phyloP scores from a whole-genome alignment of 2,329 filamentous ascomycete species.

The Colletotrichum tamarilloi region DNA sequence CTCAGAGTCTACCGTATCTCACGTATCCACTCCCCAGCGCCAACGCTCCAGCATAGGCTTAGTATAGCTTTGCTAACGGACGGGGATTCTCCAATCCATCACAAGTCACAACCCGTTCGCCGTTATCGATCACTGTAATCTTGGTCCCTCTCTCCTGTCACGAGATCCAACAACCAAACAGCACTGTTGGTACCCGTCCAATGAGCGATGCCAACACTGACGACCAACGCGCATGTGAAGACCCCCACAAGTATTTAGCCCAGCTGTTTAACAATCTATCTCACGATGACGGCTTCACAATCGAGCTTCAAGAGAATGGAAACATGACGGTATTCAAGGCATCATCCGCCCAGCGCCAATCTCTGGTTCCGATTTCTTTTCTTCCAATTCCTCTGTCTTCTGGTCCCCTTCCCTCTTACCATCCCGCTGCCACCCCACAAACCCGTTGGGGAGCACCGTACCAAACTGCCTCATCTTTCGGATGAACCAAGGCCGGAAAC shows the following conservation, averaged over 20 bases:
- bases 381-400: neutral
- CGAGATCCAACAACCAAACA: neutral
- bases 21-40: neutral
- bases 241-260: neutral
- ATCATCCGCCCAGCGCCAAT: neutral
- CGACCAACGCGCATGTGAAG: neutral
- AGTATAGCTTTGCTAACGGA: neutral
- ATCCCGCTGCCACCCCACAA: neutral
- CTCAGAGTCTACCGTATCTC: neutral
- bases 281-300: neutral
- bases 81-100: neutral
- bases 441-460: neutral
- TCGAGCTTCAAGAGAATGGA: too few relatives aligned
- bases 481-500: neutral
- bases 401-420: neutral
- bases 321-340: too few relatives aligned
- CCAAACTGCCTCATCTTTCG: neutral
- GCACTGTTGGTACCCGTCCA: neutral
- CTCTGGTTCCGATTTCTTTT: neutral
- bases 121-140: neutral
- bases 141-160: neutral
- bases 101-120: neutral
- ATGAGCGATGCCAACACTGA: neutral
- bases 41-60: neutral
- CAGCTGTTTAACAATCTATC: neutral